Evolutionary conservation across 345 rosid genomes (phyloP).

Genomic region (Gossypium mustelinum): DNA sequence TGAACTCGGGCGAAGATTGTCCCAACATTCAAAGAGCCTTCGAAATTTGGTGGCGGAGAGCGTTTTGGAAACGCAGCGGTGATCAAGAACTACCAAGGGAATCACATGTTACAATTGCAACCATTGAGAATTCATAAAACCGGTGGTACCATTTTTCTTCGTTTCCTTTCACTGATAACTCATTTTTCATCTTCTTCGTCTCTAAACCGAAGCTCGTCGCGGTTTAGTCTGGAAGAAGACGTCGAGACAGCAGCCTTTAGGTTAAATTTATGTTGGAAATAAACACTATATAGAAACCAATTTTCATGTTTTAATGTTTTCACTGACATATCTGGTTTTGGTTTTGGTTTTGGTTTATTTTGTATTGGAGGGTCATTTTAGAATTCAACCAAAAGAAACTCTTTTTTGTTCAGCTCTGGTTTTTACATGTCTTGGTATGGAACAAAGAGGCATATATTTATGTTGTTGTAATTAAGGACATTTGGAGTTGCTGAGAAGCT

Average conservation of each 20-base stretch:
- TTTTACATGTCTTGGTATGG: background rate
- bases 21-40: conserved; percentile 95
- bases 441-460: no score
- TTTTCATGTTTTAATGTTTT: conserved; percentile 6
- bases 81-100: conserved; percentile 53
- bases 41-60: conserved; percentile 97
- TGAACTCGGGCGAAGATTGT: conserved; percentile 88
- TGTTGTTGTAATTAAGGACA: no score
- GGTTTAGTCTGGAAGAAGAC: conserved; percentile 40
- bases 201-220: conserved; percentile 30
- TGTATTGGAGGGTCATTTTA: background rate
- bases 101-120: conserved; percentile 48
- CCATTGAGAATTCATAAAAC: conserved; percentile 36
- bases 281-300: conserved; percentile 13
- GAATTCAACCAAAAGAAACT: background rate
- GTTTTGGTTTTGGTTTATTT: background rate
- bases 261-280: conserved; percentile 14
- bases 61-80: conserved; percentile 73
- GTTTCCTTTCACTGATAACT: conserved; percentile 5
- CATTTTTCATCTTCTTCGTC: conserved; percentile 27
- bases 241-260: conserved; percentile 15
- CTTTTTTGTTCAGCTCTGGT: background rate
- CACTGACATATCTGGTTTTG: background rate
- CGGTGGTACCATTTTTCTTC: conserved; percentile 11
- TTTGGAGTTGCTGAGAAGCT: no score